Base-by-base conservation (phyloP, 768 basidiomycete species). In the Hysterangium stoloniferum region DNA sequence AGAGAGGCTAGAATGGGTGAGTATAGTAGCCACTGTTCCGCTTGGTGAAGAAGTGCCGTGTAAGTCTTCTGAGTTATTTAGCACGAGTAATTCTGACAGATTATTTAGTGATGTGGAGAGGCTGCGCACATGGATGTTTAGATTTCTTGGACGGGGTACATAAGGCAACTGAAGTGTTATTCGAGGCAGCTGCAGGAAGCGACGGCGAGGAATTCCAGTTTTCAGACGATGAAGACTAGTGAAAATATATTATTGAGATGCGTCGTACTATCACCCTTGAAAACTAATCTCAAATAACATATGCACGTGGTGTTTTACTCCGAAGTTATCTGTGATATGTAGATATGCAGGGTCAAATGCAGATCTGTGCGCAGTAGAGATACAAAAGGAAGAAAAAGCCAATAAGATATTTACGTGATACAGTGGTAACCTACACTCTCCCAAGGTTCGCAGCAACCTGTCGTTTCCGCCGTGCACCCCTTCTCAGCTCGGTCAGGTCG, bases 401-500 rank as follows among this genome's bases (percentile, higher is more conserved):
- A 9, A 41, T 9, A 12, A 34, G 38, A 41, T 20, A 25, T 20
- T 45, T 27, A 13, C 5, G n/a, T 20, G 17, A 19, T 34, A 48
- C 32, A 15, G 1, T 42, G 24, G 12, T 29, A 2, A 25, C 9
- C 41, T 42, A 51, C 32, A 37, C 25, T 40, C 49, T 40, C 6
- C 29, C 33, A 11, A 45, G 13, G 15, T 41, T 34, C 15, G 53
- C 61, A 8, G 64, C 70, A 3, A 64, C 74, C 35, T 79, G 62
- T 57, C 83, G 64, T 64, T 57, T 56, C 49, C 76, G 64, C 65
- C 89, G 90, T 45, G 79, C 84, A 17, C 80, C 86, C 52, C 86
- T 69, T 60, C 85, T 73, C 55, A 91, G 88, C 67, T 88, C 86
- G 47, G 77, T 78, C 58, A 91, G 64, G 63, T 91, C 89, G 44